Evolutionary conservation across 2,329 filamentous ascomycete species (phyloP).

Genomic region (Phaeoacremonium minimum): DNA sequence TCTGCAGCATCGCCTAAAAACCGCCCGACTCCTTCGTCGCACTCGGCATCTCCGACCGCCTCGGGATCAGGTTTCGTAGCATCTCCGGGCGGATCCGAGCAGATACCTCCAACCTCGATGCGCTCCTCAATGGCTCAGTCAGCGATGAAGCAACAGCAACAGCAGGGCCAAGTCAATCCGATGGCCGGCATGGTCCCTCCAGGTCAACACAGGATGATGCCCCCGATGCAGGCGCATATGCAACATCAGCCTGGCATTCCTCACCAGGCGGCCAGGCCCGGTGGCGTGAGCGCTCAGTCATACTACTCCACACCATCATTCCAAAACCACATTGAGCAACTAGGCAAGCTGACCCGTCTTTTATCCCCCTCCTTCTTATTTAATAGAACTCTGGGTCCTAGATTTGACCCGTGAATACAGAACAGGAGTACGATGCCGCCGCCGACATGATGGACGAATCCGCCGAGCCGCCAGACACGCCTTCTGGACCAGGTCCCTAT

Average conservation of each 20-base stretch:
- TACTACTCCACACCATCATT: conserved; percentile 82
- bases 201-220: conserved; percentile 27
- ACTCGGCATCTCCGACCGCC: conserved; percentile 54
- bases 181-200: conserved; percentile 23
- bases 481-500: conserved; percentile 62
- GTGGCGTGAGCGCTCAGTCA: conserved; percentile 28
- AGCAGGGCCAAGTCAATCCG: conserved; percentile 22
- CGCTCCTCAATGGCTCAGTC: conserved; percentile 31
- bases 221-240: conserved; percentile 8
- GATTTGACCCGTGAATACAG: conserved; percentile 67
- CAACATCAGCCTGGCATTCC: conserved; percentile 7
- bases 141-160: conserved; percentile 33
- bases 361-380: conserved; percentile 30
- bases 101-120: conserved; percentile 32
- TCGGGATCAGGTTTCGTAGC: conserved; percentile 36
- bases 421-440: conserved; percentile 95
- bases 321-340: conserved; percentile 90
- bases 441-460: conserved; percentile 83
- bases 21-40: conserved; percentile 79
- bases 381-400: conserved; percentile 62
- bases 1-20: conserved; percentile 64
- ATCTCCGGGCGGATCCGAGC: conserved; percentile 39
- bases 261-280: conserved; percentile 20
- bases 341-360: conserved; percentile 72
- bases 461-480: conserved; percentile 58